These are phyloP conservation scores for Lonicera japonica DNA, from an alignment of 129 eudicot genomes.

Conservation along the genomic window DNA sequence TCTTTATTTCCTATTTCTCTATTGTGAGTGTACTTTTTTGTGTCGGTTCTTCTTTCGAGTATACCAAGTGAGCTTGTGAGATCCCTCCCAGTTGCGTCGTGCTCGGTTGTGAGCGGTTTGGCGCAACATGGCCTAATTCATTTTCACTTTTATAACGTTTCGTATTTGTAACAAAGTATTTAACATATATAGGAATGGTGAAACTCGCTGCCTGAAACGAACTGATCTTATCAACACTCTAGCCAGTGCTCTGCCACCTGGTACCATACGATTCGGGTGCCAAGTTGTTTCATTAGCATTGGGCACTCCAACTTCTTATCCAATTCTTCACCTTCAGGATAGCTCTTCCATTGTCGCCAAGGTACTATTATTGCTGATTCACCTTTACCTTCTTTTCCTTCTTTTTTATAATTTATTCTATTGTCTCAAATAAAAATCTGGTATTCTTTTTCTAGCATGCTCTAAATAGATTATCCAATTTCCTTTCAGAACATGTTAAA, in stretches of 20 bases:
- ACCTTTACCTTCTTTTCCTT: too few species aligned
- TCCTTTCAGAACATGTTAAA: too few species aligned
- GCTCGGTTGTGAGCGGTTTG: too few species aligned
- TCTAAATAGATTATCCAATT: too few species aligned
- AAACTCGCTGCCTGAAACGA: conserved; percentile 50
- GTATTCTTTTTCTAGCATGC: too few species aligned
- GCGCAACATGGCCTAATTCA: too few species aligned
- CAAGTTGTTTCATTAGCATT: conserved; percentile 36
- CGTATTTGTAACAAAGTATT: background rate
- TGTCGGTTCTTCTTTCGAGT: too few species aligned
- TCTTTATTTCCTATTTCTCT: conserved; percentile 22
- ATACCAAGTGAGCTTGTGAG: too few species aligned
- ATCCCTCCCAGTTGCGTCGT: conserved; percentile 55
- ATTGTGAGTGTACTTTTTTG: too few species aligned
- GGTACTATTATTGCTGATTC: conserved; percentile 23
- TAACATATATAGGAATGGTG: conserved; percentile 16
- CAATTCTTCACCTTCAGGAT: conserved; percentile 35
- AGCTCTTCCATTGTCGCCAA: conserved; percentile 45
- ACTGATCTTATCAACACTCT: conserved; percentile 50
- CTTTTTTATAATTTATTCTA: background rate
- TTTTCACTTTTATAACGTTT: background rate
- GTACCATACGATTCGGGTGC: conserved; percentile 42
- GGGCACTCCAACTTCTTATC: conserved; percentile 26
- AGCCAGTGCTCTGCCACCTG: conserved; percentile 52
- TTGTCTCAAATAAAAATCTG: too few species aligned